Evolutionary conservation across 768 basidiomycete genomes (phyloP).

Genomic region (Leccinum incarnatum): DNA sequence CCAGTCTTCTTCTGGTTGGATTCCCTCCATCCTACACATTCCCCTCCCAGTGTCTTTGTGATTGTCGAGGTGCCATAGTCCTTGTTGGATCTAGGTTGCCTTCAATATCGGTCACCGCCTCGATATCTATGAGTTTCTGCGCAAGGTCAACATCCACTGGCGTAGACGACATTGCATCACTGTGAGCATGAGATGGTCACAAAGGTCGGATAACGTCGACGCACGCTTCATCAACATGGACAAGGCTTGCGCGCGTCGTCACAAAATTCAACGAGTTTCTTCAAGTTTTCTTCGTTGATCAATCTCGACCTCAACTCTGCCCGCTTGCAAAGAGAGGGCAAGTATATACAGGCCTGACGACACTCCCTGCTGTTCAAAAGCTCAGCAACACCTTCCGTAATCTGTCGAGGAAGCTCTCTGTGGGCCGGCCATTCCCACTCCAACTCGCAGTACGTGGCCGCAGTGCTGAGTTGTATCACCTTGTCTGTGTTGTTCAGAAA

Average conservation of each 20-base stretch:
- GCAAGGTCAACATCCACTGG: conserved; percentile 17
- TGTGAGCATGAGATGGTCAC: not conserved
- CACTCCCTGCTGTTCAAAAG: conserved; percentile 14
- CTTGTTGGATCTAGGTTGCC: too few species aligned
- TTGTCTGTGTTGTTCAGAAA: conserved; percentile 17
- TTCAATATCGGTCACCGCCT: conserved; percentile 19
- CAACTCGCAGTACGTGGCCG: conserved; percentile 27
- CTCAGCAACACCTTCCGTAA: conserved; percentile 10
- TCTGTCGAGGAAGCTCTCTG: conserved; percentile 1
- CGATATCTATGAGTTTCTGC: conserved; percentile 14
- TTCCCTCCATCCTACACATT: too few species aligned
- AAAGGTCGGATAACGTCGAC: not conserved
- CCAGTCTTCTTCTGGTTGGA: too few species aligned
- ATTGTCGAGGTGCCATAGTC: too few species aligned
- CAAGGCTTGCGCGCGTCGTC: conserved; percentile 24
- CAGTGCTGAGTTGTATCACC: conserved; percentile 24
- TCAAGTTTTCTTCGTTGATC: conserved; percentile 18
- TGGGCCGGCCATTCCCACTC: conserved; percentile 21
- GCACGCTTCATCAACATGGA: conserved; percentile 25
- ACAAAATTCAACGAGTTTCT: conserved; percentile 18
- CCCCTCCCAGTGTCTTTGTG: too few species aligned
- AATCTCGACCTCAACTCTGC: conserved; percentile 10
- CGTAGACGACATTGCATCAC: not conserved
- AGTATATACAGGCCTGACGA: conserved; percentile 26
- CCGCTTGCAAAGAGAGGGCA: conserved; percentile 30